A percentile compares a stretch with the other conserved stretches of the same genome.
phyloP scores from a whole-genome alignment of 2,329 filamentous ascomycete species.

The Ophioceras dolichostomum region DNA sequence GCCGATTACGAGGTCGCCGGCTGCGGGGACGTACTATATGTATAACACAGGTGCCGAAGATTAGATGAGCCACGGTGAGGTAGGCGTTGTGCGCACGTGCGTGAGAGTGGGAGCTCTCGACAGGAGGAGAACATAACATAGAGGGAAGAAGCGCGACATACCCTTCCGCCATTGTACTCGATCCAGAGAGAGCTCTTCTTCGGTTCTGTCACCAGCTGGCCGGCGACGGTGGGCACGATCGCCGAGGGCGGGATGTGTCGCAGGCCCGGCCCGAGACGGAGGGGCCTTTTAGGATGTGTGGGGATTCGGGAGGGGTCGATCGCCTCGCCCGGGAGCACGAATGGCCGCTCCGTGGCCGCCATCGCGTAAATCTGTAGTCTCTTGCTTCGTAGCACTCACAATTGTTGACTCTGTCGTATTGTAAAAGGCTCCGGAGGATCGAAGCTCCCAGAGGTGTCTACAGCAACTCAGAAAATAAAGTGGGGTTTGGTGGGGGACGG shows the following conservation, averaged over 20 bases:
- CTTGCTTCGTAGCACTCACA: no score
- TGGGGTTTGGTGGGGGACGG: no score
- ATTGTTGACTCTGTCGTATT: no score
- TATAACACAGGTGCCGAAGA: no score
- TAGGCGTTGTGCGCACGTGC: slow-evolving; percentile 15
- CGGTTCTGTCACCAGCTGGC: slow-evolving; percentile 53
- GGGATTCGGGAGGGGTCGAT: slow-evolving; percentile 57
- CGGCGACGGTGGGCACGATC: slow-evolving; percentile 56
- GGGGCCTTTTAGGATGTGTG: slow-evolving; percentile 51
- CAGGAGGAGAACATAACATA: slow-evolving; percentile 15
- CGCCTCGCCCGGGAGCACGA: slow-evolving; percentile 73
- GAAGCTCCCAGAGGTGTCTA: no score
- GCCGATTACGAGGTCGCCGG: slow-evolving; percentile 81
- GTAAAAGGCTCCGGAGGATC: no score
- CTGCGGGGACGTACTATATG: slow-evolving; percentile 60
- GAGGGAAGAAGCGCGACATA: slow-evolving; percentile 30
- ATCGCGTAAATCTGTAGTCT: no score
- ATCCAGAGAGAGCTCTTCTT: slow-evolving; percentile 71
- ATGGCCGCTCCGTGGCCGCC: slow-evolving; percentile 17
- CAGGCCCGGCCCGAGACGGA: slow-evolving; percentile 76
- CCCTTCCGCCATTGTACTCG: slow-evolving; percentile 57
- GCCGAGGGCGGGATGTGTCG: slow-evolving; percentile 68
- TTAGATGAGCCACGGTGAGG: no score
- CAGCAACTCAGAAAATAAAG: no score
- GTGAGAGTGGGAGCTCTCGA: slow-evolving; percentile 2